Conservation (phyloP, 257 asterid genomes). For the Fraxinus excelsior region DNA sequence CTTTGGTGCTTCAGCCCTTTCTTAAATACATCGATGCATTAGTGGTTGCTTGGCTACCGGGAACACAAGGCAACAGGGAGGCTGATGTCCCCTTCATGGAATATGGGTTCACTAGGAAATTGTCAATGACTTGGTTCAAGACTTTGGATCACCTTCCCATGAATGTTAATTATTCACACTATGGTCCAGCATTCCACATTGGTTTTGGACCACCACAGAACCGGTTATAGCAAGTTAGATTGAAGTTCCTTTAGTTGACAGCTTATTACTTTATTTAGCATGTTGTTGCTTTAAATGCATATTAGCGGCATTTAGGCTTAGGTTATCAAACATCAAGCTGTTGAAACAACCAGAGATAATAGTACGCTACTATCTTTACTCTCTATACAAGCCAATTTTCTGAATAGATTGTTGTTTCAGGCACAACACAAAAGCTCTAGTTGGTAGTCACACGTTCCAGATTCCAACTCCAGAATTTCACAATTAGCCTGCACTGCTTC, state of each 20-base stretch:
- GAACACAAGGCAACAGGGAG: constrained; percentile 60
- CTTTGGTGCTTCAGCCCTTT: constrained; percentile 48
- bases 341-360: neutral
- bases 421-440: neutral
- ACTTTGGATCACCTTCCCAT: constrained; percentile 53
- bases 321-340: neutral
- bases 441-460: neutral
- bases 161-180: constrained; percentile 51
- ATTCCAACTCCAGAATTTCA: neutral
- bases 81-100: constrained; percentile 63
- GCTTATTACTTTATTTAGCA: neutral
- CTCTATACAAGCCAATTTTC: neutral
- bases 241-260: neutral
- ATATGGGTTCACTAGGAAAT: constrained; percentile 52
- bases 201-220: constrained; percentile 53
- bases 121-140: constrained; percentile 64
- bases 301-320: neutral
- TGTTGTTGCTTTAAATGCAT: neutral
- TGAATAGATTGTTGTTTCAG: too few relatives aligned
- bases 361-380: neutral
- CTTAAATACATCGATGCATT: constrained; percentile 45
- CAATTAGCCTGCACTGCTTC: neutral
- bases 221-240: neutral
- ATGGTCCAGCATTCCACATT: constrained; percentile 60
- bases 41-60: constrained; percentile 78